Evolutionary conservation across 208 protist genomes (phyloP).

Genomic region (Phytomonas sp.): DNA sequence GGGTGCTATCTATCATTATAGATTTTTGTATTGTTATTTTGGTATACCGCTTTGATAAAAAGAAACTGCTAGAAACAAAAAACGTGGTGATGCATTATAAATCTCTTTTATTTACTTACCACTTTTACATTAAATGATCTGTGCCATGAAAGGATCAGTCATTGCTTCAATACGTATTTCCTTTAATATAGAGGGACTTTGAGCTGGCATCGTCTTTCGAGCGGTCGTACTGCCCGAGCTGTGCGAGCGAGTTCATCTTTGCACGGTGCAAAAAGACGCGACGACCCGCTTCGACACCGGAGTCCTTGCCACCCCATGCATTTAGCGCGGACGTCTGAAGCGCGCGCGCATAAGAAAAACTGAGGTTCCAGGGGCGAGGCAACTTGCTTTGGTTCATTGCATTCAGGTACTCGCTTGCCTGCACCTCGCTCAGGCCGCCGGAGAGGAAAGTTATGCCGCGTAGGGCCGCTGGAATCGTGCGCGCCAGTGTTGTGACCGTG

Average conservation of each 20-base stretch:
- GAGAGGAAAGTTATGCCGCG: conserved; percentile 94
- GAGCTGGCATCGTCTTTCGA: conserved; percentile 60
- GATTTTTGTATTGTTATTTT: too few relatives aligned
- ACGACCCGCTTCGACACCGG: conserved; percentile 65
- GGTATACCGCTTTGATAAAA: too few relatives aligned
- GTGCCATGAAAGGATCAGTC: conserved; percentile 13
- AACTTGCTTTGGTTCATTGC: conserved; percentile 84
- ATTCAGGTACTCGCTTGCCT: conserved; percentile 94
- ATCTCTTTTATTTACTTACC: not conserved
- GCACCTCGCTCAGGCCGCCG: conserved; percentile 93
- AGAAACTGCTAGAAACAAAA: too few relatives aligned
- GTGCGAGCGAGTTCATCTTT: conserved; percentile 72
- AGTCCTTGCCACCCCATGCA: conserved; percentile 89
- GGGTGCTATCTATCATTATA: too few relatives aligned
- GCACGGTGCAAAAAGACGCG: conserved; percentile 82
- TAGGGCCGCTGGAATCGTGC: conserved; percentile 92
- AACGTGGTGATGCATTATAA: too few relatives aligned
- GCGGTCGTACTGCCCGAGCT: conserved; percentile 73
- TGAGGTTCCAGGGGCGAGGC: conserved; percentile 83
- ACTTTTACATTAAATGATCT: conserved; percentile 3
- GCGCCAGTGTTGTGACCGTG: conserved; percentile 86
- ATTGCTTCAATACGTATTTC: conserved; percentile 71
- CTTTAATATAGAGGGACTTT: conserved; percentile 83
- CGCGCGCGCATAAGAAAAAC: conserved; percentile 95
- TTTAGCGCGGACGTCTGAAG: conserved; percentile 89